These are phyloP conservation scores for Didymella sp. DNA, from an alignment of 2,329 filamentous ascomycete genomes.

Conservation along the genomic window DNA sequence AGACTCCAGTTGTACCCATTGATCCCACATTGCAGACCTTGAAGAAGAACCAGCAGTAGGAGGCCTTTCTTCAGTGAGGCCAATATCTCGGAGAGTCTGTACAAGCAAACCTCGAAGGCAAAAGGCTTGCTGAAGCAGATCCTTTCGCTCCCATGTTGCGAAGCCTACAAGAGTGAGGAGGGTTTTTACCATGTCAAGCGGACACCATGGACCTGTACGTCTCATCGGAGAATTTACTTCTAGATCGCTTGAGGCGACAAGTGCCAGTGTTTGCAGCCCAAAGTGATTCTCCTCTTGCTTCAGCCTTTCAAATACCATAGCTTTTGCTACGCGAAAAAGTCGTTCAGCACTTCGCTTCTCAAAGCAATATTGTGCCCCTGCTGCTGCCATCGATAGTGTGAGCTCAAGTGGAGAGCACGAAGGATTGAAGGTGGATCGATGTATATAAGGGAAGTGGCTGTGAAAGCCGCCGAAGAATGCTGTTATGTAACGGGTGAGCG, in stretches of 20 bases:
- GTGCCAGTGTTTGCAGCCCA: slow-evolving; percentile 33
- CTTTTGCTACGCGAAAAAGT: slow-evolving; percentile 40
- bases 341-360: slow-evolving; percentile 39
- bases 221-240: slow-evolving; percentile 12
- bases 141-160: slow-evolving; percentile 43
- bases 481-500: slow-evolving; percentile 41
- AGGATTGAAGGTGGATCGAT: slow-evolving; percentile 42
- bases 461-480: slow-evolving; percentile 44
- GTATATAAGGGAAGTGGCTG: slow-evolving; percentile 45
- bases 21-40: slow-evolving; percentile 37
- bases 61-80: slow-evolving; percentile 31
- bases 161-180: slow-evolving; percentile 42
- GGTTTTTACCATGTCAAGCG: slow-evolving; percentile 40
- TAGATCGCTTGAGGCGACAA: slow-evolving; percentile 26
- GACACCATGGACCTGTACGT: slow-evolving; percentile 35
- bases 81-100: slow-evolving; percentile 38
- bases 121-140: slow-evolving; percentile 42
- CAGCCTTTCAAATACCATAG: slow-evolving; percentile 38
- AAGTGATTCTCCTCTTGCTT: slow-evolving; percentile 36
- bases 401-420: slow-evolving; percentile 42
- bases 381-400: slow-evolving; percentile 42
- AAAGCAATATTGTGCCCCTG: slow-evolving; percentile 46
- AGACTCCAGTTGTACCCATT: slow-evolving; percentile 41
- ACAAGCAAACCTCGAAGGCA: slow-evolving; percentile 38
- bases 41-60: slow-evolving; percentile 22